Percentiles rank a stretch among this genome's conserved stretches.
Conservation (phyloP, 352 stramenopile genomes). For the Globisporangium takayamanum region DNA sequence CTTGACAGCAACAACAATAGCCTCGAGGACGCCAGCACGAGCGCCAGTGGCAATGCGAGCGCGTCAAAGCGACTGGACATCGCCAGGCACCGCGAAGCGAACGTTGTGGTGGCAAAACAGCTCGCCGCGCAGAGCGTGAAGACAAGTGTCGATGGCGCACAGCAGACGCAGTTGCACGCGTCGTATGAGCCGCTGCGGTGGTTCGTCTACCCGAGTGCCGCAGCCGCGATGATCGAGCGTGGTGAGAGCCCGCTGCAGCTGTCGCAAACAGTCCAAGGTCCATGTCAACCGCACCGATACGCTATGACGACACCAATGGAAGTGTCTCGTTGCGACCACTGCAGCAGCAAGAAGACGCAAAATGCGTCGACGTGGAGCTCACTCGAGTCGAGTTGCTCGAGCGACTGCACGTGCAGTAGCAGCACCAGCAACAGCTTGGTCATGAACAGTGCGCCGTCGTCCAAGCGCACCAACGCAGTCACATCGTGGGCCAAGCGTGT, state of each 20-base stretch:
- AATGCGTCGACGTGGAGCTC: too few species aligned
- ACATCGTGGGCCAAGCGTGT: too few species aligned
- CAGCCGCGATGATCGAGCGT: constrained; percentile 83
- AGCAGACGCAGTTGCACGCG: constrained; percentile 39
- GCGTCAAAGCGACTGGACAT: not conserved
- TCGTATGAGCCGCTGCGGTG: constrained; percentile 52
- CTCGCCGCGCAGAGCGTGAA: constrained; percentile 17
- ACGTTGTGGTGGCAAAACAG: constrained; percentile 27
- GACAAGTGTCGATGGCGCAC: constrained; percentile 22
- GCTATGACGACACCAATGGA: too few species aligned
- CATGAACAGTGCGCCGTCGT: too few species aligned
- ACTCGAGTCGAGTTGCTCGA: too few species aligned
- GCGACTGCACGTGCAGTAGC: too few species aligned
- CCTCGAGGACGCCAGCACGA: constrained; percentile 13
- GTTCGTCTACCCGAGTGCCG: constrained; percentile 70
- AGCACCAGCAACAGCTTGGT: too few species aligned
- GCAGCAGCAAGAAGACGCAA: too few species aligned
- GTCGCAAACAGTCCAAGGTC: too few species aligned
- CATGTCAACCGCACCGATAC: too few species aligned
- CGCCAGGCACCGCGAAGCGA: constrained; percentile 14
- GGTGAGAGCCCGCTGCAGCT: constrained; percentile 63
- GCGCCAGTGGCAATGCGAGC: constrained; percentile 11
- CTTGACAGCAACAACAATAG: constrained; percentile 7
- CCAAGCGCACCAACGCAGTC: too few species aligned
- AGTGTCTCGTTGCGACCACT: too few species aligned